Conservation (phyloP, 495 filamentous ascomycete genomes). For the Neurospora sp. region DNA sequence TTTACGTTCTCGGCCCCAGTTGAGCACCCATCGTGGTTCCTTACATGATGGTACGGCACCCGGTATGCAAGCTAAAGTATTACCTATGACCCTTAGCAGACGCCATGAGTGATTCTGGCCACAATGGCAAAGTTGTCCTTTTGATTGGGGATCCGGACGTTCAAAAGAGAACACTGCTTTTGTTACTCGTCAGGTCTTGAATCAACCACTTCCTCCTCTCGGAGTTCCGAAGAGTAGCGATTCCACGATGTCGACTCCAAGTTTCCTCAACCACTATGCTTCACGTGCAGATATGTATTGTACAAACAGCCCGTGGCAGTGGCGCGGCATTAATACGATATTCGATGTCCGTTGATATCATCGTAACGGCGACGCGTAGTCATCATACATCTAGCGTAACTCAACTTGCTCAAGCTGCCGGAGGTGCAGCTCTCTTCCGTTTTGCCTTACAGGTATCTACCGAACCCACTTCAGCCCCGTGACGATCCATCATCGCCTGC, state of each 20-base stretch:
- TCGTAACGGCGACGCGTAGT: not conserved
- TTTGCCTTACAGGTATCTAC: not conserved
- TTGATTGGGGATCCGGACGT: not conserved
- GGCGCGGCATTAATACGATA: not conserved
- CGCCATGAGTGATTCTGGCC: not conserved
- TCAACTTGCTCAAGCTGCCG: not conserved
- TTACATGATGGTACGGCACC: not conserved
- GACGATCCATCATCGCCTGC: not conserved
- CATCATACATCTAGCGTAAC: not conserved
- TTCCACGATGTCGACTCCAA: not conserved
- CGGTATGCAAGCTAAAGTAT: not conserved
- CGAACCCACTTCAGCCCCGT: not conserved
- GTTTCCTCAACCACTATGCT: not conserved
- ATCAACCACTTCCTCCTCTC: not conserved
- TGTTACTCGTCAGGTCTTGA: not conserved
- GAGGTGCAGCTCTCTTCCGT: not conserved
- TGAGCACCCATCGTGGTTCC: not conserved
- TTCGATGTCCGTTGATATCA: not conserved
- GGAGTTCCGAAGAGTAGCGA: not conserved
- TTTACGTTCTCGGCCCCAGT: not conserved
- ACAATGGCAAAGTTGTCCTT: not conserved
- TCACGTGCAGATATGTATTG: not conserved
- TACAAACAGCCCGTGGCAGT: not conserved
- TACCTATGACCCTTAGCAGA: not conserved
- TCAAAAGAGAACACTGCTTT: not conserved